Base-by-base conservation (phyloP, 176 grass and related monocot species). In the Carex kokanica region DNA sequence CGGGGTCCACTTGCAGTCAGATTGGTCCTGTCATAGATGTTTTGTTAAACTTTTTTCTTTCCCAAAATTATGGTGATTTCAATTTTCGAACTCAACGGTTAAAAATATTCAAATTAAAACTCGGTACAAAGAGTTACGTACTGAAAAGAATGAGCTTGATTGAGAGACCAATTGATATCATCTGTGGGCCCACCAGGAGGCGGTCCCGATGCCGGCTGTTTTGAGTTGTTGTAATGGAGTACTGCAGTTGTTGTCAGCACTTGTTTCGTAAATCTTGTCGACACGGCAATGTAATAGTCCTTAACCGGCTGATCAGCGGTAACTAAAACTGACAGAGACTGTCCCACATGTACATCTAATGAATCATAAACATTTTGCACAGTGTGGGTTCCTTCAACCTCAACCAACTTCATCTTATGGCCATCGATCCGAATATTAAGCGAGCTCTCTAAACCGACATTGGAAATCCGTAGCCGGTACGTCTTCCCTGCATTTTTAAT, bases 301-400 rank as follows among this genome's bases (percentile, higher is more conserved):
- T 15, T 12, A 8, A 88, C 14, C 0, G 67, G 74, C 13, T 87
- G 90, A 83, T 91, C 27, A 4, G 92, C 87, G 6, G 78, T 83
- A 71, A 98, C 47, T 15, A 98, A 78, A 82, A 94, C 87, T 0
- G 95, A 98, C 21, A 94, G 60, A 14, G 95, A 98, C 78, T 98
- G 95, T 11, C 95, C 92, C 11, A 79, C 66, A 59, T 98, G 92
- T 21, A 98, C 84, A 81, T 98, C 90, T 55, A 98, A 31, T 17
- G 95, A 93, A 56, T 60, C 60, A 74, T 94, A 98, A 0, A 56
- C 17, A 86, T 87, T 98, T 81, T 98, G 92, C 25, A 98, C 53
- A 14, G 95, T 98, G 86, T 94, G 92, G 1, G 86, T 98, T 45
- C 95, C 92, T 66, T 98, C 95, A 31, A 91, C 88, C 87, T 98